Evolutionary conservation across 2,329 filamentous ascomycete species (phyloP).

Genomic region (Phoma sp.): DNA sequence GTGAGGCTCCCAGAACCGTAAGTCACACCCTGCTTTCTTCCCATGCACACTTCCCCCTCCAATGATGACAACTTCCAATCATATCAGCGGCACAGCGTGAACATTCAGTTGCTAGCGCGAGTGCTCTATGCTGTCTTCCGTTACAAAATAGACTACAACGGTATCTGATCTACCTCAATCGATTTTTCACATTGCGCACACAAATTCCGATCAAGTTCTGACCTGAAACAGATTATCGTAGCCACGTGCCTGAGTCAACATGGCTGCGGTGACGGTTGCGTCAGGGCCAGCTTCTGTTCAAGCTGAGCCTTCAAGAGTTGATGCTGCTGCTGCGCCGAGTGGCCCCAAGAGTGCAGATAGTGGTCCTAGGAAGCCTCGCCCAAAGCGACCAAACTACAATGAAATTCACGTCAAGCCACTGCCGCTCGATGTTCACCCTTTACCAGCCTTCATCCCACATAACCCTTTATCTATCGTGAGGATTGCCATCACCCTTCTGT

Average conservation of each 20-base stretch:
- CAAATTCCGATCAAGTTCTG: not conserved
- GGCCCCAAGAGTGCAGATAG: constrained; percentile 25
- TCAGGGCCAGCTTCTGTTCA: constrained; percentile 14
- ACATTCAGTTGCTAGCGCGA: constrained; percentile 22
- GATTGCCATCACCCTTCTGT: constrained; percentile 76
- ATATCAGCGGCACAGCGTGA: constrained; percentile 20
- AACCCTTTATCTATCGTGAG: constrained; percentile 89
- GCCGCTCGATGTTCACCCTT: constrained; percentile 79
- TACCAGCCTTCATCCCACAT: constrained; percentile 87
- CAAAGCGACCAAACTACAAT: constrained; percentile 62
- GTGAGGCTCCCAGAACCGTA: constrained; percentile 10
- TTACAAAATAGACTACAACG: constrained; percentile 25
- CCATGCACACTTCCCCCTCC: constrained; percentile 3
- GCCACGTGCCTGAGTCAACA: constrained; percentile 9
- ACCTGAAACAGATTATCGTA: constrained; percentile 3
- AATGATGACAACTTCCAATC: constrained; percentile 21
- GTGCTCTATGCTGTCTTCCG: constrained; percentile 23
- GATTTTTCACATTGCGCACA: not conserved
- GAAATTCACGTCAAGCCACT: constrained; percentile 82
- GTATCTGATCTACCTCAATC: constrained; percentile 15
- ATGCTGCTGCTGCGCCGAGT: constrained; percentile 6
- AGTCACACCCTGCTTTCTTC: not conserved
- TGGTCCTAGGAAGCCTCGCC: constrained; percentile 34
- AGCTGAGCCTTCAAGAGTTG: constrained; percentile 11
- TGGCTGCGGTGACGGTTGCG: constrained; percentile 20